Percentiles rank a stretch among this genome's conserved stretches.
Conservation (phyloP, 192 early-diverging fungal species). For the Mortierella hygrophila region DNA sequence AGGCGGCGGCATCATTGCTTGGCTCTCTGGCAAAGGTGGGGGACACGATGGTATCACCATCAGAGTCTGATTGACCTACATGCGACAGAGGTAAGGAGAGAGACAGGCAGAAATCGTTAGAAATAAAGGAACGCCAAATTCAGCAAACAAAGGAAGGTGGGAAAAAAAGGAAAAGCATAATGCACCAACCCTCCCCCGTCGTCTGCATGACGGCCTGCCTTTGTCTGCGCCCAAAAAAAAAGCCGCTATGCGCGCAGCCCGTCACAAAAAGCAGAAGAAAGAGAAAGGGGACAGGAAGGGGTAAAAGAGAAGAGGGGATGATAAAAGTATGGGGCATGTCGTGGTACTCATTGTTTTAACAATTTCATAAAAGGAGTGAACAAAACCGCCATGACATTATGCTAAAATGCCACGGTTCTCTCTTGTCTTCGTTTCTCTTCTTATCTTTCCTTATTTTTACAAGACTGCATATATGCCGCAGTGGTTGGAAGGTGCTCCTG, state of each 20-base stretch:
- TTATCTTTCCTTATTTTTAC: neutral
- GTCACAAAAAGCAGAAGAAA: neutral
- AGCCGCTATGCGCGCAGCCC: neutral
- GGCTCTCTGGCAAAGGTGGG: slow-evolving; percentile 17
- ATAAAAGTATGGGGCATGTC: slow-evolving; percentile 3
- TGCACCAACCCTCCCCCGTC: neutral
- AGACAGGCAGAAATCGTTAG: neutral
- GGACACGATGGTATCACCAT: slow-evolving; percentile 46
- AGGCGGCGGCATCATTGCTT: neutral
- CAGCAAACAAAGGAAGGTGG: neutral
- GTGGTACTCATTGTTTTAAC: neutral
- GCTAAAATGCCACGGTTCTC: neutral
- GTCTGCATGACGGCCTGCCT: slow-evolving; percentile 4
- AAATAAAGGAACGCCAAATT: neutral
- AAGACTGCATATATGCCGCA: neutral
- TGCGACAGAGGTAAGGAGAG: neutral
- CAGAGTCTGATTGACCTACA: slow-evolving; percentile 50
- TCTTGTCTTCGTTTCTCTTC: neutral
- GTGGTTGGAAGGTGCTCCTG: too few species aligned
- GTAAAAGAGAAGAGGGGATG: neutral
- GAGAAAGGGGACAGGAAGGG: neutral
- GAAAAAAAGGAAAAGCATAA: neutral
- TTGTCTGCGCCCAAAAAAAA: slow-evolving; percentile 5
- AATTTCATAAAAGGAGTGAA: neutral
- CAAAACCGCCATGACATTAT: neutral